phyloP scores from a whole-genome alignment of 768 basidiomycete species.

The Trametes punicea region DNA sequence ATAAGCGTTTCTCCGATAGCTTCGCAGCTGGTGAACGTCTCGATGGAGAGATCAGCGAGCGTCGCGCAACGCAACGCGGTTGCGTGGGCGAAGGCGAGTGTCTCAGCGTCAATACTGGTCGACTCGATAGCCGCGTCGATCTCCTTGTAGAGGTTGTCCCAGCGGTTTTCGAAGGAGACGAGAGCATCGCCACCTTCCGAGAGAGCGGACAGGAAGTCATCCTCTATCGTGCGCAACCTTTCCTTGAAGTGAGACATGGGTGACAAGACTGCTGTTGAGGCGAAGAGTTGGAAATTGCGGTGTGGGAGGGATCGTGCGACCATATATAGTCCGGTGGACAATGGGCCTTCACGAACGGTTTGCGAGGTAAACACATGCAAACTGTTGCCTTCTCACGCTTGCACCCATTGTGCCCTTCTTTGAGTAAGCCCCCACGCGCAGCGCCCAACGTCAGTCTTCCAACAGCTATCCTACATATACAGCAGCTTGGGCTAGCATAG shows the following conservation, averaged over 20 bases:
- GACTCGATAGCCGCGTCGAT: slow-evolving; percentile 5
- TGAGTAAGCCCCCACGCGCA: no score
- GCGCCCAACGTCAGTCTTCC: no score
- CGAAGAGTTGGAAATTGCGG: no score
- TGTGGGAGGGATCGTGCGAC: no score
- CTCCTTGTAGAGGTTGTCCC: slow-evolving; percentile 4
- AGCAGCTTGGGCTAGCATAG: no score
- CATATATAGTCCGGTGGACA: no score
- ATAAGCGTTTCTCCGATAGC: background rate
- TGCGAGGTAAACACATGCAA: no score
- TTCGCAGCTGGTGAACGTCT: background rate
- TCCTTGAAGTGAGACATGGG: background rate
- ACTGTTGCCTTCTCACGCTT: no score
- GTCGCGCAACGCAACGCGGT: slow-evolving; percentile 1
- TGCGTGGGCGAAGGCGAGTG: slow-evolving; percentile 3
- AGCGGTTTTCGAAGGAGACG: slow-evolving; percentile 7
- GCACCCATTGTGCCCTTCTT: no score
- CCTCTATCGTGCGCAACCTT: slow-evolving; percentile 12
- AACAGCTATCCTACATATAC: no score
- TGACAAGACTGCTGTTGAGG: no score
- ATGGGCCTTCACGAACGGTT: no score
- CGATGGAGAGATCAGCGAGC: slow-evolving; percentile 3
- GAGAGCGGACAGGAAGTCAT: slow-evolving; percentile 13
- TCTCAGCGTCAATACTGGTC: background rate
- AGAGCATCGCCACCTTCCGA: slow-evolving; percentile 1